Base-by-base conservation (phyloP, 257 asterid species). In the Solanum verrucosum region DNA sequence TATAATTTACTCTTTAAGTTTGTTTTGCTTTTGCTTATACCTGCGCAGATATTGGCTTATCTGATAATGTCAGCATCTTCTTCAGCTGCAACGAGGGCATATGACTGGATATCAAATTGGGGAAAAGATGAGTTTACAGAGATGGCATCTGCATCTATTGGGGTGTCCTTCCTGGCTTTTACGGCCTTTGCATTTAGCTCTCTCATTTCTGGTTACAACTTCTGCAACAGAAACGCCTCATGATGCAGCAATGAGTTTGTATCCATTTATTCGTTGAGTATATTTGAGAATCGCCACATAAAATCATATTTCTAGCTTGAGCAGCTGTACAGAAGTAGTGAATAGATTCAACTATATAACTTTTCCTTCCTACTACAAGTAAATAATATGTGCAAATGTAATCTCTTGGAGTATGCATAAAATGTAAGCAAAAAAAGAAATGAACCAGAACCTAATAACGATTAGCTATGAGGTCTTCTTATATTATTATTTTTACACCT, bases 31-130 rank as follows among this genome's bases (percentile, higher is more conserved):
- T 84, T 33, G 4, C 75, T 49, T 71, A 8, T 77, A 77, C 59
- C 11, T 16, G 40, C 18, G 77, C 98, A 96, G 98, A 91, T 95
- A 37, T 89, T 96, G 38, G 96, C 99, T 3, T 96, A 96, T 91
- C 95, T 96, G 65, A 87, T 96, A 84, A 93, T 94, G 94, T 96
- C 99, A 35, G 97, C 99, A 87, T 96, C 98, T 56, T 95, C 98
- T 3, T 94, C 98, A 3, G 96, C 99, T 12, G 98, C 99, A 10
- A 94, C 98, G 5, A 91, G 98, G 89, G 98, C 92, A 79, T 91
- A 91, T 33, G 99, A 94, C 90, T 95, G 99, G 99, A 91, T 93
- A 49, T 91, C 94, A 3, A 95, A 95, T 85, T 96, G 98, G 99
- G 99, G 98, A 1, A 92, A 92, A 31, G 99, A 96, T 74, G 90